These are phyloP conservation scores for Phytopythium vexans DNA, from an alignment of 352 stramenopile genomes.

Conservation along the genomic window DNA sequence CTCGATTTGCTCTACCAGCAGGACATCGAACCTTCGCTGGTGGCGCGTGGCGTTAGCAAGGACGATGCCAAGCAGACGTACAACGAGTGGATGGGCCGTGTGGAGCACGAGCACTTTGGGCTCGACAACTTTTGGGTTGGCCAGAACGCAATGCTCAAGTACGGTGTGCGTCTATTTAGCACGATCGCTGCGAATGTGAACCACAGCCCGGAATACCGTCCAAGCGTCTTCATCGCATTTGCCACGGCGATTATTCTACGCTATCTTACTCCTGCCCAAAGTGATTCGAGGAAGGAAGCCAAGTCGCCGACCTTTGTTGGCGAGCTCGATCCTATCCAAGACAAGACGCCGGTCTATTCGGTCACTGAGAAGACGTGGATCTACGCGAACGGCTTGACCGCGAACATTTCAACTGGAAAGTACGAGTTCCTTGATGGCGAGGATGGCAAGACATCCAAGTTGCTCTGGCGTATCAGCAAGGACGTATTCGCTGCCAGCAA, in stretches of 20 bases:
- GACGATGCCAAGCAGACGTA: slow-evolving; percentile 42
- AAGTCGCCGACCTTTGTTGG: slow-evolving; percentile 29
- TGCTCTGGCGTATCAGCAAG: slow-evolving; percentile 19
- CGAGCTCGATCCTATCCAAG: slow-evolving; percentile 41
- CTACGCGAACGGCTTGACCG: slow-evolving; percentile 39
- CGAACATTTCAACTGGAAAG: slow-evolving; percentile 35
- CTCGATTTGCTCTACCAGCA: slow-evolving; percentile 78
- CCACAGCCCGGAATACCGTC: too few species aligned
- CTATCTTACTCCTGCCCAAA: slow-evolving; percentile 42
- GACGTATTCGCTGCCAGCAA: slow-evolving; percentile 28
- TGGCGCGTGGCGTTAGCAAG: slow-evolving; percentile 22
- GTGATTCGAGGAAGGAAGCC: slow-evolving; percentile 17
- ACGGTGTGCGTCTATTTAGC: slow-evolving; percentile 38
- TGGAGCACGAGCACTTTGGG: slow-evolving; percentile 80
- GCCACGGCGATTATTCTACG: slow-evolving; percentile 42
- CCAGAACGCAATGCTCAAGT: too few species aligned
- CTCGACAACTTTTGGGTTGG: too few species aligned
- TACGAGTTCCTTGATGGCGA: slow-evolving; percentile 58
- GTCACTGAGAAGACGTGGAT: slow-evolving; percentile 35
- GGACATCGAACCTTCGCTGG: slow-evolving; percentile 70
- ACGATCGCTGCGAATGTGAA: too few species aligned
- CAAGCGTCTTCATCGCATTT: slow-evolving; percentile 48
- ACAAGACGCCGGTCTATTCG: slow-evolving; percentile 22
- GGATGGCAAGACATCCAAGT: slow-evolving; percentile 22
- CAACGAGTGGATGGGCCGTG: slow-evolving; percentile 82